phyloP scores from a whole-genome alignment of 805 yeast genomes.

The Candida ulmi region DNA sequence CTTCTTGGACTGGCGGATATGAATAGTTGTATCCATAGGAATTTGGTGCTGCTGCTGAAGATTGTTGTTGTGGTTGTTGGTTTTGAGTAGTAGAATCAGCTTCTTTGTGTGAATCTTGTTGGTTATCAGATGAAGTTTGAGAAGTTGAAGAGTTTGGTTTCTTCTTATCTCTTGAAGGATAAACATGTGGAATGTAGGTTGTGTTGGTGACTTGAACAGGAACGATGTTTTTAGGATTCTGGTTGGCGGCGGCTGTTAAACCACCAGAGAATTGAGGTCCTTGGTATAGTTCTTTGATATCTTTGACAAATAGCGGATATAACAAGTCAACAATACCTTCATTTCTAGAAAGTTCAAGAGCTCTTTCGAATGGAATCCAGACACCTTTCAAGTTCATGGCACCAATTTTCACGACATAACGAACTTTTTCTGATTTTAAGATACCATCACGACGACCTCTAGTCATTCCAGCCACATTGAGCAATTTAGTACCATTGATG shows the following conservation, averaged over 20 bases:
- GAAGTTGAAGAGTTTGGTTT: not conserved
- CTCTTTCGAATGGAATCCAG: constrained; percentile 73
- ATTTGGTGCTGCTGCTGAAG: not conserved
- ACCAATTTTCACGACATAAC: constrained; percentile 71
- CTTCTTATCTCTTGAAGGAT: constrained; percentile 16
- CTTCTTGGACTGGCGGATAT: too few species aligned
- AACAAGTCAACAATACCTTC: constrained; percentile 56
- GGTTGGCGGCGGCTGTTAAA: constrained; percentile 24
- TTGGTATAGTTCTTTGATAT: constrained; percentile 41
- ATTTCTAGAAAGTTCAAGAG: constrained; percentile 61
- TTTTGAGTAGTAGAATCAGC: not conserved
- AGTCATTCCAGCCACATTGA: constrained; percentile 69
- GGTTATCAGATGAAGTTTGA: not conserved
- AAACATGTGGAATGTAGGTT: constrained; percentile 16
- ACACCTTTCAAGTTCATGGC: constrained; percentile 72
- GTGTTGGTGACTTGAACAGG: constrained; percentile 24
- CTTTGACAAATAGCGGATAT: constrained; percentile 59
- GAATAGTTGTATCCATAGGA: not conserved
- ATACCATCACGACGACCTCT: constrained; percentile 71
- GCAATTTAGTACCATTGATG: constrained; percentile 65
- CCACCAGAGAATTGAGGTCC: constrained; percentile 28
- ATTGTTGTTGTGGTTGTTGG: constrained; percentile 5
- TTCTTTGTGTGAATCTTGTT: not conserved
- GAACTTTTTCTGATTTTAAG: constrained; percentile 56
- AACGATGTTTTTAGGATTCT: constrained; percentile 22